phyloP scores from a whole-genome alignment of 768 basidiomycete genomes.

The Leccinum barrowsii region DNA sequence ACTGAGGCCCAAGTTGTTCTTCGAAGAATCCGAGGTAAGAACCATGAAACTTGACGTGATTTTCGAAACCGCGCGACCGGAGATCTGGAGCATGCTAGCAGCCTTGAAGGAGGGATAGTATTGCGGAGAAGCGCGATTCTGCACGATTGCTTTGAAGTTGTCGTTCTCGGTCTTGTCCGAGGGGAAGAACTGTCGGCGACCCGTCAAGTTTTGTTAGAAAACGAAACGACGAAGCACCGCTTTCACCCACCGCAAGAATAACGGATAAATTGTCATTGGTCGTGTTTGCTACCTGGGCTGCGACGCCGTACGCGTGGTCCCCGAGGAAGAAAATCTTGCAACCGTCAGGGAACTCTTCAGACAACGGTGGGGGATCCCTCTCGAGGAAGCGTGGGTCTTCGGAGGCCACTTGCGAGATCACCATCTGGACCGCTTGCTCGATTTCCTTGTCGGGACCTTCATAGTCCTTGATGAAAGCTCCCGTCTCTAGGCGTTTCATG shows the following conservation, averaged over 20 bases:
- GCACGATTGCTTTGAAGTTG: conserved; percentile 69
- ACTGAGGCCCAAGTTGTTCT: conserved; percentile 88
- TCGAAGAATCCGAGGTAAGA: conserved; percentile 65
- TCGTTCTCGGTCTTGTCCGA: conserved; percentile 77
- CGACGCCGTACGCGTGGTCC: conserved; percentile 91
- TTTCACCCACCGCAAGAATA: conserved; percentile 68
- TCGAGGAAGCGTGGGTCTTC: conserved; percentile 90
- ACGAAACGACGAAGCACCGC: neutral
- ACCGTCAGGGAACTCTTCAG: conserved; percentile 86
- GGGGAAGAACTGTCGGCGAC: conserved; percentile 69
- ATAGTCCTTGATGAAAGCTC: conserved; percentile 94
- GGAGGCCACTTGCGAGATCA: conserved; percentile 71
- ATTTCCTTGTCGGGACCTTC: conserved; percentile 77
- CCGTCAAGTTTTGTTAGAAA: conserved; percentile 1
- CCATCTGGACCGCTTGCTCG: conserved; percentile 86
- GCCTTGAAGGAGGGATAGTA: conserved; percentile 83
- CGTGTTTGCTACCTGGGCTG: conserved; percentile 82
- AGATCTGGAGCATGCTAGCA: conserved; percentile 68
- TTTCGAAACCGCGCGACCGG: conserved; percentile 77
- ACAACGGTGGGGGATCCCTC: conserved; percentile 72
- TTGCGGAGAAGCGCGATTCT: conserved; percentile 40
- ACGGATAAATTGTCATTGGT: conserved; percentile 71
- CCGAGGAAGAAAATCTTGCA: conserved; percentile 96
- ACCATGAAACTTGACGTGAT: conserved; percentile 96
- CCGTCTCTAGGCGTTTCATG: conserved; percentile 83